Evolutionary conservation across 2,329 filamentous ascomycete species (phyloP).

Genomic region (Cyphellophora europaea): DNA sequence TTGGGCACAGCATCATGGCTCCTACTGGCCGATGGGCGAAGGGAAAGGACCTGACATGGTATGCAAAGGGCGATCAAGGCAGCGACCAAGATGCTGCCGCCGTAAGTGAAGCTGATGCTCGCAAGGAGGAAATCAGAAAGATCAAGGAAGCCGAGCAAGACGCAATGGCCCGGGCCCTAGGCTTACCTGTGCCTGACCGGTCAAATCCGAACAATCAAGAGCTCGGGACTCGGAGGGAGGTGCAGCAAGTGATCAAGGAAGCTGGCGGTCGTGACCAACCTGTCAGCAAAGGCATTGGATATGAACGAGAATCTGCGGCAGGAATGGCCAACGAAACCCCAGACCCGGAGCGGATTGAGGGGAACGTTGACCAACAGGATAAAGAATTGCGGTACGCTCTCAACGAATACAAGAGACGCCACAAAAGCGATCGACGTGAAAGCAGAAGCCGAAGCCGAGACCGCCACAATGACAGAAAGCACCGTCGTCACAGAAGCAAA

Average conservation of each 20-base stretch:
- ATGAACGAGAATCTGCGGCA: conserved; percentile 4
- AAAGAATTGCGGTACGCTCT: conserved; percentile 18
- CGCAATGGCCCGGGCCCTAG: conserved; percentile 73
- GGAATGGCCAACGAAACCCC: conserved; percentile 11
- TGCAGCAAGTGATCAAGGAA: conserved; percentile 44
- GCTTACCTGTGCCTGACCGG: conserved; percentile 58
- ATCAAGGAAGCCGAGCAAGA: conserved; percentile 92
- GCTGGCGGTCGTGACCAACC: conserved; percentile 11
- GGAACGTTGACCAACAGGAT: conserved; percentile 16
- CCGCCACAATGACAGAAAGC: conserved; percentile 20
- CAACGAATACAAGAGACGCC: conserved; percentile 25
- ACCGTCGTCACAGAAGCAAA: conserved; percentile 23
- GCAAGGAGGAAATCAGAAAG: conserved; percentile 66
- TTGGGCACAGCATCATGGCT: conserved; percentile 85
- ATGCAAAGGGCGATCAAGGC: conserved; percentile 50
- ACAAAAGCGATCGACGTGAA: conserved; percentile 20
- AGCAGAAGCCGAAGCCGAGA: conserved; percentile 23
- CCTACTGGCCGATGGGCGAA: conserved; percentile 90
- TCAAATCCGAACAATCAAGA: conserved; percentile 54
- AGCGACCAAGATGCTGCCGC: no score
- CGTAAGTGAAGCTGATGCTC: conserved; percentile 46
- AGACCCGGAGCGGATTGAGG: conserved; percentile 21
- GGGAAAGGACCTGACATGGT: conserved; percentile 59
- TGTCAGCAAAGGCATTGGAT: conserved; percentile 24
- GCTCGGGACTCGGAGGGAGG: conserved; percentile 48